Evolutionary conservation across 768 basidiomycete species (phyloP).

Genomic region (Hericium coralloides): DNA sequence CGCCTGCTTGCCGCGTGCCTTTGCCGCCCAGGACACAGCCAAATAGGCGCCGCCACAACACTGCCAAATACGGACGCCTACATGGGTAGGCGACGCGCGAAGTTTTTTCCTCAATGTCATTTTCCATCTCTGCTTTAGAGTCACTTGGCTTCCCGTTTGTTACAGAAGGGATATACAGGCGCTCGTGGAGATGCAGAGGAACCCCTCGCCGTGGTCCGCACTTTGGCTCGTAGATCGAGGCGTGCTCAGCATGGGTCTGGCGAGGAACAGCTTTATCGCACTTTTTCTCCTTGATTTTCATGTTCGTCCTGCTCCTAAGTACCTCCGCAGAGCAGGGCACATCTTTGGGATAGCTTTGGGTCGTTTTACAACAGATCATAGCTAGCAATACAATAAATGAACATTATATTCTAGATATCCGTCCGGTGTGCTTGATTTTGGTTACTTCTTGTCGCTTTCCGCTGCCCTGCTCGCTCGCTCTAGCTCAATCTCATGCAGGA

Average conservation of each 20-base stretch:
- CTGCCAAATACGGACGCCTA: conserved; percentile 6
- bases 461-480: conserved; percentile 45
- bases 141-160: conserved; percentile 17
- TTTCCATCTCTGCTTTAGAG: conserved; percentile 18
- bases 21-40: too few relatives aligned
- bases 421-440: conserved; percentile 1
- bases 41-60: conserved; percentile 4
- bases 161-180: conserved; percentile 15
- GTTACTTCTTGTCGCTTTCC: conserved; percentile 25
- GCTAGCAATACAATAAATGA: background rate
- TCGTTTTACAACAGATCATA: background rate
- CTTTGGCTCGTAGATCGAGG: conserved; percentile 9
- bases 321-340: too few relatives aligned
- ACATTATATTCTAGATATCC: background rate
- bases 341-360: too few relatives aligned
- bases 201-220: conserved; percentile 9
- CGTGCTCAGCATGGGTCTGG: conserved; percentile 10
- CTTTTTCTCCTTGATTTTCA: conserved; percentile 1
- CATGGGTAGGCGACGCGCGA: background rate
- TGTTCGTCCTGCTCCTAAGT: background rate
- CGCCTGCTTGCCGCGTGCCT: too few relatives aligned
- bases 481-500: conserved; percentile 76
- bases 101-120: conserved; percentile 2
- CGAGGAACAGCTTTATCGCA: conserved; percentile 10
- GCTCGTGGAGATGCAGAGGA: conserved; percentile 19